Percentiles rank a stretch among this genome's conserved stretches.
These are phyloP conservation scores for Serendipita sp. DNA, from an alignment of 768 basidiomycete species.

Conservation along the genomic window DNA sequence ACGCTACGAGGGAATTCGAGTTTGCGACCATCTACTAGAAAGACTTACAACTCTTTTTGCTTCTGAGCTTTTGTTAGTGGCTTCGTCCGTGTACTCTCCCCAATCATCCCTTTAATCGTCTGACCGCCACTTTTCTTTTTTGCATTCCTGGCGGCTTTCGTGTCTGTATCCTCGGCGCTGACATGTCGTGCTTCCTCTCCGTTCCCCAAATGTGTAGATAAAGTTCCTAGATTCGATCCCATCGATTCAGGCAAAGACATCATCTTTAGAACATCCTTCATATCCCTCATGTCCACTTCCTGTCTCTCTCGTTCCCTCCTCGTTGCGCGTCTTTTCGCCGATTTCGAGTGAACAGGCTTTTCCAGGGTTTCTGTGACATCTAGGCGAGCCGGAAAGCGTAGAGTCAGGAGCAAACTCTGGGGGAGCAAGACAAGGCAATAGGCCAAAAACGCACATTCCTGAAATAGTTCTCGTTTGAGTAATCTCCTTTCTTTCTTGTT, in stretches of 20 bases:
- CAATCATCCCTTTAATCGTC: not conserved
- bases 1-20: not conserved
- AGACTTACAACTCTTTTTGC: not conserved
- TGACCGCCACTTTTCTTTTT: no score
- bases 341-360: conserved; percentile 3
- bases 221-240: not conserved
- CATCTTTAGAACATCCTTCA: not conserved
- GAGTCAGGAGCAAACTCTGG: not conserved
- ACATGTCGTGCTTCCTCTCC: not conserved
- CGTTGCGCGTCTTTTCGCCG: not conserved
- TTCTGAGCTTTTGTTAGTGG: not conserved
- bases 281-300: not conserved
- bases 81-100: not conserved
- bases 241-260: not conserved
- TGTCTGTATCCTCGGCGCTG: no score
- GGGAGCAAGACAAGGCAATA: no score
- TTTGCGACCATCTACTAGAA: not conserved
- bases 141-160: no score
- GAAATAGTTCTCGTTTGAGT: conserved; percentile 1
- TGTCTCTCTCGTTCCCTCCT: not conserved
- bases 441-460: not conserved
- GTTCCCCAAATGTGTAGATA: not conserved
- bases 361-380: not conserved
- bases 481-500: conserved; percentile 2
- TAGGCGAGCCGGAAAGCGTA: not conserved